Base-by-base conservation (phyloP, 345 rosid species). In the Eutrema japonicum region DNA sequence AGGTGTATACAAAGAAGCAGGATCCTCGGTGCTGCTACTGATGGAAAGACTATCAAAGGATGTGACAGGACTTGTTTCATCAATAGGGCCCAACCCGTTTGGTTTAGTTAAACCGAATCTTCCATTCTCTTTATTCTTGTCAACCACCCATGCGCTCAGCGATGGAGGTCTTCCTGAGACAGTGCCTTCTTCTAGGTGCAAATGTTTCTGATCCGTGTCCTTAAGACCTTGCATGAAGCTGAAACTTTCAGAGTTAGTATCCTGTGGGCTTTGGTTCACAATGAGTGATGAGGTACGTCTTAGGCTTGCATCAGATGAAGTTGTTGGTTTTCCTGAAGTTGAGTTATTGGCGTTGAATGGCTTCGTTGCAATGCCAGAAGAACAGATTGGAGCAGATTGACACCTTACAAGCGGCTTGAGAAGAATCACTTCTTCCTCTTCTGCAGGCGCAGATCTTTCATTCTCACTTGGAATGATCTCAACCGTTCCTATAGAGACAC, bases 351-450 rank as follows among this genome's bases (percentile, higher is more conserved):
- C 55, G 59, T 43, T 64, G 68, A 72, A 82, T 75, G 49, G 64
- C 53, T 50, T 78, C 59, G 73, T 77, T 30, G 59, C 42, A 13
- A 52, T 69, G 43, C 66, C 61, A 62, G 72, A 76, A 41, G 72
- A 78, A 77, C 70, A 73, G 62, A 85, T 75, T 3, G 99, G 99
- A 66, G 89, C 97, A 30, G 99, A 94, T 53, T 89, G 91, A 82
- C 85, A 79, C 71, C 97, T 85, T 51, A 86, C 78, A 43, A 91
- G 93, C 61, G 99, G 99, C 85, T 89, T 87, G 82, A 94, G 91
- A 64, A 94, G 95, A 80, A 94, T 94, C 75, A 91, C 93, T 82
- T 91, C 97, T 77, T 94, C 96, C 71, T 94, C 98, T 64, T 94
- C 99, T 46, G 65, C n/a, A 33, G 81, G 77, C 68, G 71, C 70